Percentiles rank a stretch among this genome's conserved stretches.
Evolutionary conservation across 2,329 filamentous ascomycete genomes (phyloP).

Genomic region (Aspergillus ochraceoroseus): DNA sequence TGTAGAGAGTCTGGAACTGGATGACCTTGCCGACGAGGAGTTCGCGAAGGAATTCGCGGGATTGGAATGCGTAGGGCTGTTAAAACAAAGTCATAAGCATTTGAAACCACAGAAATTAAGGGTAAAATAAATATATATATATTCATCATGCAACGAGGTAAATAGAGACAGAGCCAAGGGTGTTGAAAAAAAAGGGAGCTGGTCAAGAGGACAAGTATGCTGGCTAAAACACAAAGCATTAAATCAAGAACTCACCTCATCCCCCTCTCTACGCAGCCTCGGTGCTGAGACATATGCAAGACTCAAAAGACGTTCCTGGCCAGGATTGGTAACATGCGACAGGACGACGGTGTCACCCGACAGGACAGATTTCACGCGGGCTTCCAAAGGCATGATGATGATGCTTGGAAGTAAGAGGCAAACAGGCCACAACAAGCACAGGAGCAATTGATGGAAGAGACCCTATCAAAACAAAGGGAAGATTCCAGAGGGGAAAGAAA

Average conservation of each 20-base stretch:
- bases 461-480: slow-evolving; percentile 9
- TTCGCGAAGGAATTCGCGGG: slow-evolving; percentile 84
- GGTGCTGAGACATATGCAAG: slow-evolving; percentile 90
- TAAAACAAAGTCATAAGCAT: slow-evolving; percentile 9
- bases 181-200: not conserved
- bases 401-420: slow-evolving; percentile 22
- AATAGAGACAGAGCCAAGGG: not conserved
- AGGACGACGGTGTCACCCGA: slow-evolving; percentile 90
- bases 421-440: slow-evolving; percentile 13
- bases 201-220: slow-evolving; percentile 4
- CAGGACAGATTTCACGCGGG: slow-evolving; percentile 86
- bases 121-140: not conserved
- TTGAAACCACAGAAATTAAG: not conserved
- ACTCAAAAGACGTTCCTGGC: slow-evolving; percentile 78
- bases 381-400: slow-evolving; percentile 49
- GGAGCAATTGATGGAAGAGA: slow-evolving; percentile 8
- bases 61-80: slow-evolving; percentile 80
- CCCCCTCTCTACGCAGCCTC: slow-evolving; percentile 77
- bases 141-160: not conserved
- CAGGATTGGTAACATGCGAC: slow-evolving; percentile 72
- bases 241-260: slow-evolving; percentile 60
- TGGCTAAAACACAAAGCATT: not conserved
- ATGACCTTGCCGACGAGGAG: slow-evolving; percentile 80
- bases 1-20: slow-evolving; percentile 80
- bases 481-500: slow-evolving; percentile 7